Base-by-base conservation (phyloP, 805 yeast species). In the Maudiozyma barnettii region DNA sequence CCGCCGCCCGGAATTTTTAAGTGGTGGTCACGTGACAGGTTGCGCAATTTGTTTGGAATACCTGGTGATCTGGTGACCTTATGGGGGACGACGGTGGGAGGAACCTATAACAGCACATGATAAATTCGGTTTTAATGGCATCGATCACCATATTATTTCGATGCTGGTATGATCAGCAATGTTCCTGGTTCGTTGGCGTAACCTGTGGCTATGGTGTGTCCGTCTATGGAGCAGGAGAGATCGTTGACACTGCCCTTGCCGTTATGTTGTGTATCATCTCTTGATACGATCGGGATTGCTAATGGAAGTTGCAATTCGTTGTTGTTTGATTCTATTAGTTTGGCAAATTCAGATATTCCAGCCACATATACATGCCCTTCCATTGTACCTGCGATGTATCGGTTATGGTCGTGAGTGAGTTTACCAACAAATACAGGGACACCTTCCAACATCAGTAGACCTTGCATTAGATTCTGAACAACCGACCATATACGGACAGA, bases 401-500 rank as follows among this genome's bases (percentile, higher is more conserved):
- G 36, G 3, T 33, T 16, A 2, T 2, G 61, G 56, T 77, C 70
- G 0, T 77, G 74, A 0, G 88, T 78, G 7, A 84, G 50, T 1
- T 69, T 62, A 1, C 81, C 79, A 18, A 68, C 66, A 47, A 81
- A 70, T 1, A 86, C 73, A 3, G 89, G 78, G 4, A 71, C 58
- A 22, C 82, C 81, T 47, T 73, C 78, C 2, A 70, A 60, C 50
- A 60, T 60, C 47, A 57, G 68, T 7, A 58, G 46, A 5, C 58
- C 68, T 5, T 60, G 39, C 20, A 60, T 21, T 14, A 51, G 19
- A 43, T 62, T 56, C 1, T 51, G 41, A 2, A 39, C 12, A 2
- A 76, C 70, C 52, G 82, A 77, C 95, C 95, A 86, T 0, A 85
- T 53, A 49, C 82, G 73, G 1, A 82, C 66, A 0, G 82, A 69